Percentiles rank a stretch among this genome's conserved stretches.
These are phyloP conservation scores for Cubamyces lactineus DNA, from an alignment of 768 basidiomycete species.

Conservation along the genomic window DNA sequence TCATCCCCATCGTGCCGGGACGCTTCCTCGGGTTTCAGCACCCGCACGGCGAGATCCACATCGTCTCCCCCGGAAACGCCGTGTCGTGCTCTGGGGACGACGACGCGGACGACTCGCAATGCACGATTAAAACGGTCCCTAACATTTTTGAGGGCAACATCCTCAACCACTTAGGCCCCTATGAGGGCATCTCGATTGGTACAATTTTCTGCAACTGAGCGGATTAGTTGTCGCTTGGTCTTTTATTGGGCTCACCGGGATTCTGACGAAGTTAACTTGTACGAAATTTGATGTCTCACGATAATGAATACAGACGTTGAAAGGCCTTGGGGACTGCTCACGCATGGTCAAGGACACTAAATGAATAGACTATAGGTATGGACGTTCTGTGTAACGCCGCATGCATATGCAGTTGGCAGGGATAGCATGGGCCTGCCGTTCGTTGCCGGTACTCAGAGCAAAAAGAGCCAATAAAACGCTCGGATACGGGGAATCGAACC, in stretches of 20 bases:
- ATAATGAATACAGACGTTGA: too few species aligned
- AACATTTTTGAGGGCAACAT: slow-evolving; percentile 54
- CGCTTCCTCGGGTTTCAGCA: slow-evolving; percentile 55
- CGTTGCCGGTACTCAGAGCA: too few species aligned
- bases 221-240: not conserved
- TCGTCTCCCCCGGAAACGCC: slow-evolving; percentile 42
- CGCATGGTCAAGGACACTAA: too few species aligned
- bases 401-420: too few species aligned
- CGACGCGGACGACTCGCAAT: slow-evolving; percentile 54
- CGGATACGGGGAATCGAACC: slow-evolving; percentile 47
- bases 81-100: slow-evolving; percentile 55
- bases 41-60: slow-evolving; percentile 57
- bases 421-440: too few species aligned
- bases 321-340: too few species aligned
- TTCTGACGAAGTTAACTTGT: too few species aligned
- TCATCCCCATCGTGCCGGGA: slow-evolving; percentile 60
- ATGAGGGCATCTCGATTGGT: slow-evolving; percentile 54
- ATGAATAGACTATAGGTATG: too few species aligned
- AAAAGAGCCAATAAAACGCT: slow-evolving; percentile 23
- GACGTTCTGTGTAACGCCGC: too few species aligned
- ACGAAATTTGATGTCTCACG: too few species aligned
- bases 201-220: slow-evolving; percentile 41
- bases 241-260: too few species aligned
- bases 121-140: slow-evolving; percentile 57
- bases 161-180: slow-evolving; percentile 60